Evolutionary conservation across 352 stramenopile species (phyloP).

Genomic region (Thalassiosira livingstoniorum): DNA sequence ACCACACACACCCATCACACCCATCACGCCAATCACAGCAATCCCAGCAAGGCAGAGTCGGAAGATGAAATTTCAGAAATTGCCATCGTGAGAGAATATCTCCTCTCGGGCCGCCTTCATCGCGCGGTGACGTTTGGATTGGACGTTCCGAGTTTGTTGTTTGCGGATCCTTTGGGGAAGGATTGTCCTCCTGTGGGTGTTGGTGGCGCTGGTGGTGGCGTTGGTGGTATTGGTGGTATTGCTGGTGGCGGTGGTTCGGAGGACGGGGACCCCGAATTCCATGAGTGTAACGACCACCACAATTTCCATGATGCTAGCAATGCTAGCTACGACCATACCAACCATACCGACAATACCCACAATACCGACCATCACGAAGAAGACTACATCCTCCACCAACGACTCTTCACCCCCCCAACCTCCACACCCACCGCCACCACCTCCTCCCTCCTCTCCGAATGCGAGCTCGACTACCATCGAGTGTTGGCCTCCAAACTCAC

Average conservation of each 20-base stretch:
- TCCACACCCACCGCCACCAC: no score
- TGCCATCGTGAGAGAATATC: conserved; percentile 78
- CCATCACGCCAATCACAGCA: no score
- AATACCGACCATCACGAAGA: conserved; percentile 56
- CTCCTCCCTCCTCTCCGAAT: conserved; percentile 71
- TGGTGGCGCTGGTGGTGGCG: no score
- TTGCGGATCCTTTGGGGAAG: conserved; percentile 77
- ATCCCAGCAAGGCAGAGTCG: no score
- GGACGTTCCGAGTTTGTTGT: conserved; percentile 82
- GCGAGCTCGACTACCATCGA: conserved; percentile 85
- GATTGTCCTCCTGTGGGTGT: conserved; percentile 78
- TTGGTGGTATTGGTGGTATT: no score
- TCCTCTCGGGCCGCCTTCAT: conserved; percentile 80
- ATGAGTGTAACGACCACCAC: no score
- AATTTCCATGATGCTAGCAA: no score
- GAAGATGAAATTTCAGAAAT: conserved; percentile 72
- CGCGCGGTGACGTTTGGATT: conserved; percentile 83
- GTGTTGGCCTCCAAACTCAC: conserved; percentile 75
- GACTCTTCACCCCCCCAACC: conserved; percentile 76
- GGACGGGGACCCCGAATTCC: no score
- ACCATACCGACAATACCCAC: conserved; percentile 45
- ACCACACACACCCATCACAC: conserved; percentile 19
- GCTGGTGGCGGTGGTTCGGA: conserved; percentile 56
- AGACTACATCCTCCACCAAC: conserved; percentile 72
- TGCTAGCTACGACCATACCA: no score